Percentiles rank a stretch among this genome's conserved stretches.
These are phyloP conservation scores for Apiospora saccharicola DNA, from an alignment of 2,329 filamentous ascomycete genomes.

Conservation along the genomic window DNA sequence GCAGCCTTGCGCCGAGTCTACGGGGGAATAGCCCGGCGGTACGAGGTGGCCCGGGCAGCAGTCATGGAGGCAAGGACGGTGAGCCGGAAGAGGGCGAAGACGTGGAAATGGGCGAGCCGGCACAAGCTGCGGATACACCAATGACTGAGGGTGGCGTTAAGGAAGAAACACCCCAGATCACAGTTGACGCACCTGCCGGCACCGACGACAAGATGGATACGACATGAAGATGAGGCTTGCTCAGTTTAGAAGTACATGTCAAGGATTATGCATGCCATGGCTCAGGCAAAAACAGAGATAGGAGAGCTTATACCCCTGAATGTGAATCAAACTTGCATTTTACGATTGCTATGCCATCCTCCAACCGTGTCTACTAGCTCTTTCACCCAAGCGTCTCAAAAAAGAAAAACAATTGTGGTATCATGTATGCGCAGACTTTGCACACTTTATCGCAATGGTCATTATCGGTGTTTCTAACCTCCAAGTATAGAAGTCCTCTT, in stretches of 20 bases:
- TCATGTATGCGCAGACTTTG: slow-evolving; percentile 8
- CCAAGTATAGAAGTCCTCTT: background rate
- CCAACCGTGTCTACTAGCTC: background rate
- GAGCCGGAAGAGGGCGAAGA: slow-evolving; percentile 46
- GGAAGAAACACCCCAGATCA: slow-evolving; percentile 53
- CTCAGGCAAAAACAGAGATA: slow-evolving; percentile 20
- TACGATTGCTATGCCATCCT: slow-evolving; percentile 11
- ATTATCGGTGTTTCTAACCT: background rate
- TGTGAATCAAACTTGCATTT: background rate
- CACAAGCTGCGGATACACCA: slow-evolving; percentile 44
- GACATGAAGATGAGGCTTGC: slow-evolving; percentile 41
- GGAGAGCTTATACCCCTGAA: slow-evolving; percentile 22
- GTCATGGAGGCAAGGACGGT: slow-evolving; percentile 44
- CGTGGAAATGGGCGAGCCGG: slow-evolving; percentile 47
- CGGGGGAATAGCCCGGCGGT: slow-evolving; percentile 35
- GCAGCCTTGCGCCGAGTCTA: slow-evolving; percentile 47
- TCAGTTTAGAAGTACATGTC: background rate
- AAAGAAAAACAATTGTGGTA: background rate
- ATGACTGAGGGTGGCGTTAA: slow-evolving; percentile 41
- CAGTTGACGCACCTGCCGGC: slow-evolving; percentile 56
- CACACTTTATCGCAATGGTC: slow-evolving; percentile 4
- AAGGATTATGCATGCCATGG: background rate
- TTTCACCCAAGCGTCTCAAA: background rate
- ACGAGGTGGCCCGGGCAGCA: slow-evolving; percentile 31
- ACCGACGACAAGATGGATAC: slow-evolving; percentile 73